A percentile compares a stretch with the other conserved stretches of the same genome.
phyloP scores from a whole-genome alignment of 306 rosid genomes.

The Corylus americana region DNA sequence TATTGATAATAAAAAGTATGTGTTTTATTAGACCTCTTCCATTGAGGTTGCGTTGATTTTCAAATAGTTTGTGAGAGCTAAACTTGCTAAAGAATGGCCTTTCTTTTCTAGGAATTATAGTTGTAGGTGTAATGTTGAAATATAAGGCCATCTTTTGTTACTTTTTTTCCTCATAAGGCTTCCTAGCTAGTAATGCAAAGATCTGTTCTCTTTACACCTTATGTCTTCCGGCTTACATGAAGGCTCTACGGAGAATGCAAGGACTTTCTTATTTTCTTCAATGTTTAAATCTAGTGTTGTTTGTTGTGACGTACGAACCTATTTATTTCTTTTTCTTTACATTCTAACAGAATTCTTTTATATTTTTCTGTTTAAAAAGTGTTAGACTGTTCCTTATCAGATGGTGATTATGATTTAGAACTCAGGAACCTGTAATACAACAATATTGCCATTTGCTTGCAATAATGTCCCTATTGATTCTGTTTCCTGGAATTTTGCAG shows the following conservation, averaged over 20 bases:
- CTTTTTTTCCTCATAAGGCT: not conserved
- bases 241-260: not conserved
- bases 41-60: not conserved
- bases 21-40: not conserved
- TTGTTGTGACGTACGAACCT: not conserved
- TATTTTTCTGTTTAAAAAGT: not conserved
- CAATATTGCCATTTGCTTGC: not conserved
- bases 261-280: not conserved
- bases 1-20: not conserved
- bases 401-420: not conserved
- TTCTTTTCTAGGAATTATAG: not conserved
- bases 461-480: slow-evolving; percentile 13
- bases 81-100: not conserved
- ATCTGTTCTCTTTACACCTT: not conserved
- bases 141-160: not conserved
- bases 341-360: not conserved
- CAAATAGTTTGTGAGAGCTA: not conserved
- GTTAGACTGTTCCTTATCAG: not conserved
- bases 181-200: not conserved
- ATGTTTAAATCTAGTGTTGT: not conserved
- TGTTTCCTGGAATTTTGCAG: slow-evolving; percentile 47
- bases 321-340: not conserved
- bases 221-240: not conserved
- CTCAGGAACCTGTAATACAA: not conserved
- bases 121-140: not conserved